Evolutionary conservation across 148 eudicot genomes (phyloP).

Genomic region (Diospyros kaki): DNA sequence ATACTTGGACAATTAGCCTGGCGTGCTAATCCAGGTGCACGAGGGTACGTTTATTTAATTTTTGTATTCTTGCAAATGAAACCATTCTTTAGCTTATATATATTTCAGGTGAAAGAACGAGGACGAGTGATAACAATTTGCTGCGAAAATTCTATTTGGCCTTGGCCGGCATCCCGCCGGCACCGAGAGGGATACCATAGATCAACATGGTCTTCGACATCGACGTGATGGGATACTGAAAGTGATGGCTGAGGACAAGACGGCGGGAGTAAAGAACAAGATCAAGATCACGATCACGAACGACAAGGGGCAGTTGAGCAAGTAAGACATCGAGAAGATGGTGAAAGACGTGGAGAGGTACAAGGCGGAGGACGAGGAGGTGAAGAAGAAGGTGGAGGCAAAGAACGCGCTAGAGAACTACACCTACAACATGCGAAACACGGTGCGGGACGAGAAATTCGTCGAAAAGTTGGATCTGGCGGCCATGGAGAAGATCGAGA

Average conservation of each 20-base stretch:
- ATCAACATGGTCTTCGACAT: slow-evolving; percentile 34
- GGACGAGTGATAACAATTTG: slow-evolving; percentile 19
- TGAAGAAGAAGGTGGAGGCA: slow-evolving; percentile 37
- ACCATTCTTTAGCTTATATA: slow-evolving; percentile 13
- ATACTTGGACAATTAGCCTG: slow-evolving; percentile 36
- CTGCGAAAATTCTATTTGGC: slow-evolving; percentile 25
- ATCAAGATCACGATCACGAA: slow-evolving; percentile 40
- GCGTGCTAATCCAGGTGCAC: slow-evolving; percentile 36
- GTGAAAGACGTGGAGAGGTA: slow-evolving; percentile 36
- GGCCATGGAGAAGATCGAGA: slow-evolving; percentile 27
- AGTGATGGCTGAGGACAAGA: slow-evolving; percentile 37
- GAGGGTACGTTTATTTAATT: not conserved
- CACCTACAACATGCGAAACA: slow-evolving; percentile 30
- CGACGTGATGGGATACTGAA: slow-evolving; percentile 34
- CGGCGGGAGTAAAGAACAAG: slow-evolving; percentile 34
- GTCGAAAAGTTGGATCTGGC: slow-evolving; percentile 15
- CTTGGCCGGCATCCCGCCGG: slow-evolving; percentile 31
- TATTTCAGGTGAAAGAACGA: slow-evolving; percentile 25
- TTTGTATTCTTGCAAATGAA: too few species aligned
- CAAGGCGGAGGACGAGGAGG: slow-evolving; percentile 39
- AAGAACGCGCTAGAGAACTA: slow-evolving; percentile 27
- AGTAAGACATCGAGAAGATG: slow-evolving; percentile 36
- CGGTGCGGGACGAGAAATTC: slow-evolving; percentile 30
- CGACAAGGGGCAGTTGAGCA: slow-evolving; percentile 35
- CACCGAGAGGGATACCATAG: slow-evolving; percentile 39